phyloP scores from a whole-genome alignment of 805 yeast genomes.

The Ogataea degrootiae region DNA sequence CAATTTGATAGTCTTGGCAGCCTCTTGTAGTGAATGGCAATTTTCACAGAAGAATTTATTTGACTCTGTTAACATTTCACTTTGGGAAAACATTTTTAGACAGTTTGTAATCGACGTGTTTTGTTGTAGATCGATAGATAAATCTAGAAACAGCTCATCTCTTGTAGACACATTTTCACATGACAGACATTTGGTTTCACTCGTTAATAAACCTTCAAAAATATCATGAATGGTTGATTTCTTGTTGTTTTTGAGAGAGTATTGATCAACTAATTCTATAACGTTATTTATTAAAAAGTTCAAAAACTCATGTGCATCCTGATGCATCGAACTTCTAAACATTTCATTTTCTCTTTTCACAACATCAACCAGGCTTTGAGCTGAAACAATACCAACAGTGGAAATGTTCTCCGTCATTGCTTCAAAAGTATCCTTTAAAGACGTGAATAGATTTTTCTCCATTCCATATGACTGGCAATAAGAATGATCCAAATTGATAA shows the following conservation, averaged over 20 bases:
- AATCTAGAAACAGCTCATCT: conserved; percentile 82
- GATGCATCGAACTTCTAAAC: conserved; percentile 91
- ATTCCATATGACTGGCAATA: conserved; percentile 46
- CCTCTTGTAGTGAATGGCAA: conserved; percentile 89
- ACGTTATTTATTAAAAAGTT: conserved; percentile 74
- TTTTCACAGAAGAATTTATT: conserved; percentile 92
- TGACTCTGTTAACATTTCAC: conserved; percentile 78
- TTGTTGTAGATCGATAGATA: conserved; percentile 77
- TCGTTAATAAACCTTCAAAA: conserved; percentile 81
- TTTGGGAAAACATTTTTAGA: conserved; percentile 74
- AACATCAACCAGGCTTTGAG: conserved; percentile 65
- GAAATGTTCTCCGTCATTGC: conserved; percentile 68
- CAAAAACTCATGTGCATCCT: conserved; percentile 96
- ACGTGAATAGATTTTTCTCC: conserved; percentile 49
- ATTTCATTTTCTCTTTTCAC: conserved; percentile 78
- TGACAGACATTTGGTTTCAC: conserved; percentile 83
- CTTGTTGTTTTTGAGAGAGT: conserved; percentile 6
- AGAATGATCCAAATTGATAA: conserved; percentile 73
- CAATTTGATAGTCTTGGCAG: conserved; percentile 81
- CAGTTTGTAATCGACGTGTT: conserved; percentile 74
- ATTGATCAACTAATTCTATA: conserved; percentile 46
- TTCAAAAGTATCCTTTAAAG: conserved; percentile 83
- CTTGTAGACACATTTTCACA: conserved; percentile 81
- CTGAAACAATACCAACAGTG: conserved; percentile 80
- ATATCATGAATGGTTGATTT: conserved; percentile 46